phyloP scores from a whole-genome alignment of 768 basidiomycete genomes.

The Serendipita sp. region DNA sequence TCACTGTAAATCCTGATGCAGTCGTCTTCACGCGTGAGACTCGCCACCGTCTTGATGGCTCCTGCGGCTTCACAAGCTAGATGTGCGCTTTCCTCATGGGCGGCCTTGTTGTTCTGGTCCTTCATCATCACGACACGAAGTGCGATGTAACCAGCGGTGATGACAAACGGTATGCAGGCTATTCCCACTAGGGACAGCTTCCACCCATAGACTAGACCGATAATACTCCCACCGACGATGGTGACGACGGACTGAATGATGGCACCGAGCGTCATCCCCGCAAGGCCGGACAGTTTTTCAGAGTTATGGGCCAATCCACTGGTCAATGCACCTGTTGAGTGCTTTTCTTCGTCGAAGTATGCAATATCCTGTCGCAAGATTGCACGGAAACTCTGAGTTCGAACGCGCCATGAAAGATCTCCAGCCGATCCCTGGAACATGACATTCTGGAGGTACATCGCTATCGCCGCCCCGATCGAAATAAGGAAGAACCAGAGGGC shows the following conservation, averaged over 20 bases:
- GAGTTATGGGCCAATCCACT: slow-evolving; percentile 69
- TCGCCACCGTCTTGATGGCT: slow-evolving; percentile 80
- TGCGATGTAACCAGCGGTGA: slow-evolving; percentile 70
- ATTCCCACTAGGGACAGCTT: slow-evolving; percentile 71
- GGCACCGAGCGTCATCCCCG: slow-evolving; percentile 74
- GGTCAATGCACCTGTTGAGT: slow-evolving; percentile 72
- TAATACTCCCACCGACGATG: slow-evolving; percentile 48
- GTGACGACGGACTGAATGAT: slow-evolving; percentile 70
- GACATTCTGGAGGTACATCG: slow-evolving; percentile 55
- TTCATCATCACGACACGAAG: slow-evolving; percentile 79
- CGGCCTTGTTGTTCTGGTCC: slow-evolving; percentile 63
- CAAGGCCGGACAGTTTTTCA: slow-evolving; percentile 77
- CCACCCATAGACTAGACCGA: slow-evolving; percentile 68
- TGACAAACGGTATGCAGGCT: slow-evolving; percentile 52
- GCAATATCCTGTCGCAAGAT: slow-evolving; percentile 80
- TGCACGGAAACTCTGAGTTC: slow-evolving; percentile 57
- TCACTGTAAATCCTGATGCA: slow-evolving; percentile 50
- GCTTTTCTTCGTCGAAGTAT: slow-evolving; percentile 78
- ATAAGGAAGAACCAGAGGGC: slow-evolving; percentile 68
- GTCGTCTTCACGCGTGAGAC: slow-evolving; percentile 74
- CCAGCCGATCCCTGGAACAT: slow-evolving; percentile 56
- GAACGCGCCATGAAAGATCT: slow-evolving; percentile 50
- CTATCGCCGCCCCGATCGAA: slow-evolving; percentile 45
- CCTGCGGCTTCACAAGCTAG: slow-evolving; percentile 84
- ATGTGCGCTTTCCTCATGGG: slow-evolving; percentile 71